These are phyloP conservation scores for Colletotrichum agaves DNA, from an alignment of 2,329 filamentous ascomycete genomes.

Conservation along the genomic window DNA sequence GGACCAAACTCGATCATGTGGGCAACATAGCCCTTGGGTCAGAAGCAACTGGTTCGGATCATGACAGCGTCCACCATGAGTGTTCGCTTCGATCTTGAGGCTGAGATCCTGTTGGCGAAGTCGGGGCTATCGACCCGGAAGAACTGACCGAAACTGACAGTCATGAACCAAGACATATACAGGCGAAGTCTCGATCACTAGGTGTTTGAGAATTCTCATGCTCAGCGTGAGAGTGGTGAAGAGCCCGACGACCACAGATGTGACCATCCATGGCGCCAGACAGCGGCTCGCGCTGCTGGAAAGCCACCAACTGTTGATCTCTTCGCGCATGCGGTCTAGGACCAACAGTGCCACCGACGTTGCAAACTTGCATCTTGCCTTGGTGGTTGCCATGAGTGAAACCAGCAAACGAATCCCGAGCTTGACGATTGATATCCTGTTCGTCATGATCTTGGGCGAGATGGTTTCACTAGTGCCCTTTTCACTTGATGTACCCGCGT, in stretches of 20 bases:
- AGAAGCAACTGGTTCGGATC: too few relatives aligned
- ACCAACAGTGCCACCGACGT: neutral
- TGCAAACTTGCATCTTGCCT: neutral
- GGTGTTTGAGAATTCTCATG: neutral
- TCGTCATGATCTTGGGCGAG: neutral
- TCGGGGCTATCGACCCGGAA: neutral
- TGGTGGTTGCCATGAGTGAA: neutral
- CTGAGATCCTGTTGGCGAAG: neutral
- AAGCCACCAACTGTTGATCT: conserved; percentile 3
- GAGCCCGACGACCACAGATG: neutral
- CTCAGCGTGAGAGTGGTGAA: neutral
- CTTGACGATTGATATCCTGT: neutral
- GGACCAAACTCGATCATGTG: too few relatives aligned
- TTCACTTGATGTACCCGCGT: neutral
- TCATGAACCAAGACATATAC: conserved; percentile 25
- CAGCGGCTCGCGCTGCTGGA: neutral
- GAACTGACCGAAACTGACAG: conserved; percentile 25
- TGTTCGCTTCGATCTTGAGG: too few relatives aligned
- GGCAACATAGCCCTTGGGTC: too few relatives aligned
- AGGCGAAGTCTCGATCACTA: neutral
- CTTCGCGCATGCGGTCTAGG: neutral
- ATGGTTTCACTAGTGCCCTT: neutral
- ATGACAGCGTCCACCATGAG: too few relatives aligned
- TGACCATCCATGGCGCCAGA: neutral
- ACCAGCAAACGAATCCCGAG: neutral